Evolutionary conservation across 208 protist species (phyloP), one percentile per base, ranked within the genome.

Genomic region (Leishmania guyanensis): DNA sequence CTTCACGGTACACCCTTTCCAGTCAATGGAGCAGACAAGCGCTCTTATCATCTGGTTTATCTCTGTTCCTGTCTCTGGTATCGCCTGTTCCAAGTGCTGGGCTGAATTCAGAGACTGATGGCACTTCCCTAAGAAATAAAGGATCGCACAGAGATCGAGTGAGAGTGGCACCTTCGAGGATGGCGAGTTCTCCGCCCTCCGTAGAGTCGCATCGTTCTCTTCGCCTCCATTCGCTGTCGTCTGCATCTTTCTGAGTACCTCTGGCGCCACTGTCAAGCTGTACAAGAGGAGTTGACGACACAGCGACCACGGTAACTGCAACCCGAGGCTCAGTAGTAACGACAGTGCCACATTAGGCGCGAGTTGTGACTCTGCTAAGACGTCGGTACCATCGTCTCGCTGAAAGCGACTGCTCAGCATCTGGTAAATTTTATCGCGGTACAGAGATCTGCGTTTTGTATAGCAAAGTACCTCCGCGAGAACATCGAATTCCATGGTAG

Each of bases 21-120:
- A 84, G 56, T 84, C 80, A 64, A 84, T 84, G 58, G 54, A 48
- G 46, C 75, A 53, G 66, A 71, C 68, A 9, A 84, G 20, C 1
- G 75, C 50, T 26, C 48, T 72, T 1, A 46, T 51, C 14, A 84
- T 73, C 16, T 50, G 20, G 17, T 56, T 17, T 5, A 64, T 66
- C 58, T 76, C 78, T 22, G 54, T 46, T 17, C 64, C 14, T 33
- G 36, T 5, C 17, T 73, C 73, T 17, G 14, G 10, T 48, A 16
- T 26, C 6, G 26, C 69, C n/a, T 73, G 43, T 6, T n/a, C 46
- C 22, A 29, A 33, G 33, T 17, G 46, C 26, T 16, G 9, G 39
- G 5, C 9, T 33, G 16, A 29, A 26, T 54, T 51, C 43, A 29
- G 9, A 33, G 43, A 73, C 26, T 36, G 43, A 9, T 26, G 69